Percentiles rank a stretch among this genome's conserved stretches.
These are phyloP conservation scores for Colletotrichum falcatum DNA, from an alignment of 2,329 filamentous ascomycete genomes.

Conservation along the genomic window DNA sequence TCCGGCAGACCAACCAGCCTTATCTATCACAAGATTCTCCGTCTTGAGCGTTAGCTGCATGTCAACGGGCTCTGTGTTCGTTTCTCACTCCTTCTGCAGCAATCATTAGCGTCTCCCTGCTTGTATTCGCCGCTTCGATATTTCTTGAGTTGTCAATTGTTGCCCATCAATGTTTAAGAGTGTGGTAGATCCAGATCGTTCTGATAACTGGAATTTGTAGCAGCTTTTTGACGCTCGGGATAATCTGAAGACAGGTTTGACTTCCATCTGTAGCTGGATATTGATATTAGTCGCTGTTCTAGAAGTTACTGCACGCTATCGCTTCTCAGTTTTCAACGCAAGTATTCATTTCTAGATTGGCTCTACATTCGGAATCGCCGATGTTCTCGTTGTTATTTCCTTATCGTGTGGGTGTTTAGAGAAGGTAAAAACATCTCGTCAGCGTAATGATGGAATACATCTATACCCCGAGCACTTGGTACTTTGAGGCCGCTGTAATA, in stretches of 20 bases:
- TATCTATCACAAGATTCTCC: neutral
- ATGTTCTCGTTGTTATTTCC: neutral
- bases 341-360: too few relatives aligned
- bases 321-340: neutral
- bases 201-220: too few relatives aligned
- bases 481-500: too few relatives aligned
- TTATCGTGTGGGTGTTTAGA: too few relatives aligned
- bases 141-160: neutral
- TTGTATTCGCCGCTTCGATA: neutral
- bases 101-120: neutral
- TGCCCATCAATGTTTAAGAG: neutral
- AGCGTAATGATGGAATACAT: neutral
- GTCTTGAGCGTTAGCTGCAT: neutral
- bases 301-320: neutral
- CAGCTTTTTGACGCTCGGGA: neutral
- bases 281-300: neutral
- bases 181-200: too few relatives aligned
- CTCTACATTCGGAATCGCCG: neutral
- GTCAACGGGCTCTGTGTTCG: neutral
- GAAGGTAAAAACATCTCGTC: neutral
- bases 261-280: too few relatives aligned
- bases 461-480: neutral
- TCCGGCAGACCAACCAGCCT: too few relatives aligned
- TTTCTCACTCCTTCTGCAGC: neutral
- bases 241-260: neutral